These are phyloP conservation scores for Monilinia fructicola DNA, from an alignment of 2,329 filamentous ascomycete genomes.

Conservation along the genomic window DNA sequence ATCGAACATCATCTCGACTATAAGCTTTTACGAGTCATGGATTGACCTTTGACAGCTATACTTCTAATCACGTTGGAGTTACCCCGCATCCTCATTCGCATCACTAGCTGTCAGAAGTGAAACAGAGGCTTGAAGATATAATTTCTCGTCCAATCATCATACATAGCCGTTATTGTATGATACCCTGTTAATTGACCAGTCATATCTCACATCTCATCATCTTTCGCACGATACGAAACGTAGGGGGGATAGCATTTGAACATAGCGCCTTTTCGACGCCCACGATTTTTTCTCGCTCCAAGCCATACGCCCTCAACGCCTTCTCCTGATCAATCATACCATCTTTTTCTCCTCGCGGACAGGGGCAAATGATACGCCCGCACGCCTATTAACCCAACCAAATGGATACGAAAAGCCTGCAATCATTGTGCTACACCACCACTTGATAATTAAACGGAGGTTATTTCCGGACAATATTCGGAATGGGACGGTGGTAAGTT, in stretches of 20 bases:
- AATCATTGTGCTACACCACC: slow-evolving; percentile 3
- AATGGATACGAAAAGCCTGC: slow-evolving; percentile 12
- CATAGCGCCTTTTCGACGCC: background rate
- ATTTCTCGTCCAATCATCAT: background rate
- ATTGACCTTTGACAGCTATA: slow-evolving; percentile 1
- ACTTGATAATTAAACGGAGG: background rate
- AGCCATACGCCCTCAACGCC: background rate
- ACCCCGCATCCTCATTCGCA: slow-evolving; percentile 14
- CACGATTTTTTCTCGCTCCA: background rate
- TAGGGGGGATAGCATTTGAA: background rate
- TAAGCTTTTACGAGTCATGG: slow-evolving; percentile 7
- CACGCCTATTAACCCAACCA: background rate
- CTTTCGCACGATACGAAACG: background rate
- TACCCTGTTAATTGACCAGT: background rate
- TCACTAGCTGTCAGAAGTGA: background rate
- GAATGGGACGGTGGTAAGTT: background rate
- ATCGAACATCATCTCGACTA: background rate
- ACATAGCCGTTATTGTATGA: background rate
- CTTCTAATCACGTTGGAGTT: background rate
- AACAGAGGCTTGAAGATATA: slow-evolving; percentile 11
- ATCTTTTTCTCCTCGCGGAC: background rate
- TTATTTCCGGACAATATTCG: background rate
- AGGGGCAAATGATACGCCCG: background rate
- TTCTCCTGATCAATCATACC: slow-evolving; percentile 7
- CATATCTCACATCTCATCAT: slow-evolving; percentile 8